A percentile compares a stretch with the other conserved stretches of the same genome.
These are phyloP conservation scores for Scheffersomyces coipomensis DNA, from an alignment of 805 yeast species.

Conservation along the genomic window DNA sequence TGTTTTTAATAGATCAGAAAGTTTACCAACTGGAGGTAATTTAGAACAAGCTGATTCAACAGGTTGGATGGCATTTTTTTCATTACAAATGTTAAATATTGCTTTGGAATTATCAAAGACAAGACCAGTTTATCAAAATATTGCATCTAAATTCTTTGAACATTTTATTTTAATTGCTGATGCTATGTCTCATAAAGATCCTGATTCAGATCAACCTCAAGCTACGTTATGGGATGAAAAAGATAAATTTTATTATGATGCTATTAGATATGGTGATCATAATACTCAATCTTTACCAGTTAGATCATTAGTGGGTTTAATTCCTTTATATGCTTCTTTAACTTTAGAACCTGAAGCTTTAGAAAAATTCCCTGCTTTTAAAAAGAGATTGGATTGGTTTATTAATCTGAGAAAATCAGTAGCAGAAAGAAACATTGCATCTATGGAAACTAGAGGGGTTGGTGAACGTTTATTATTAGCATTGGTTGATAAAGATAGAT, in stretches of 20 bases:
- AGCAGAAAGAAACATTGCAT: slow-evolving; percentile 81
- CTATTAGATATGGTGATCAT: slow-evolving; percentile 77
- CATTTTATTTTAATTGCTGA: slow-evolving; percentile 90
- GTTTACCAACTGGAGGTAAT: slow-evolving; percentile 87
- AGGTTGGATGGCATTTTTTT: slow-evolving; percentile 96
- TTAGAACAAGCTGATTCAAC: slow-evolving; percentile 94
- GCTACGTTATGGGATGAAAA: slow-evolving; percentile 80
- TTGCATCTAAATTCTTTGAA: slow-evolving; percentile 92
- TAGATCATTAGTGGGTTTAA: slow-evolving; percentile 85
- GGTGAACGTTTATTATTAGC: slow-evolving; percentile 81
- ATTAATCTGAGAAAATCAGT: slow-evolving; percentile 65
- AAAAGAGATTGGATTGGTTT: slow-evolving; percentile 82
- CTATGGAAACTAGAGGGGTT: slow-evolving; percentile 75
- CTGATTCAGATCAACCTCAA: slow-evolving; percentile 36
- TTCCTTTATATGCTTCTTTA: slow-evolving; percentile 85
- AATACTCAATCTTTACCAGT: slow-evolving; percentile 72
- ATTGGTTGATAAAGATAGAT: slow-evolving; percentile 76
- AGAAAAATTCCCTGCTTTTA: slow-evolving; percentile 76
- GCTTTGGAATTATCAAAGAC: slow-evolving; percentile 86
- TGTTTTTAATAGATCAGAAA: slow-evolving; percentile 88
- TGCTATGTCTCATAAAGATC: slow-evolving; percentile 75
- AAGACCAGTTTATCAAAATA: slow-evolving; percentile 84
- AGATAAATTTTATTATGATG: slow-evolving; percentile 87
- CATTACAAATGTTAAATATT: slow-evolving; percentile 87
- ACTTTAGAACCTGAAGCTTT: slow-evolving; percentile 84